Conservation (phyloP, 805 yeast species). For the Spencermartinsiella europaea region DNA sequence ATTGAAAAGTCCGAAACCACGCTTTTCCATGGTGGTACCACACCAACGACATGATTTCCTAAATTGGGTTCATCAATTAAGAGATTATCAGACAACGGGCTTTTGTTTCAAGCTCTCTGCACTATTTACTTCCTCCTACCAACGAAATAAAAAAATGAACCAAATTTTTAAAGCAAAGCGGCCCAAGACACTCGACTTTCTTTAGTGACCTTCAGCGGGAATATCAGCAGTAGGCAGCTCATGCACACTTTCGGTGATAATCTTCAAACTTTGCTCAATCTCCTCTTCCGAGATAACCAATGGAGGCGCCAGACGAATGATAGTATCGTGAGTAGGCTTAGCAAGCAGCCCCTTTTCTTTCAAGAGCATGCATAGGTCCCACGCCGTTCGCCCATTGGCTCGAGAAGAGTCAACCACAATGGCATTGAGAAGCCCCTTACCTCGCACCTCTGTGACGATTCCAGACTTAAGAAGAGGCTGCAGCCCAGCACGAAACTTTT, state of each 20-base stretch:
- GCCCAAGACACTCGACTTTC: too few relatives aligned
- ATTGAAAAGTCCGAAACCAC: too few relatives aligned
- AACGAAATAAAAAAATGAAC: too few relatives aligned
- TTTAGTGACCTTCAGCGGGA: not conserved
- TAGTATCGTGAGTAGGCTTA: constrained; percentile 94
- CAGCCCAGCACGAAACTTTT: constrained; percentile 49
- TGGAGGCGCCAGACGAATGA: constrained; percentile 95
- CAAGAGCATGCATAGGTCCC: constrained; percentile 92
- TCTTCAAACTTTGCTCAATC: constrained; percentile 70
- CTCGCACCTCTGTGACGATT: constrained; percentile 61
- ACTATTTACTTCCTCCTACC: too few relatives aligned
- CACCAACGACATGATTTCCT: too few relatives aligned
- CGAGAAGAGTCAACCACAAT: constrained; percentile 81
- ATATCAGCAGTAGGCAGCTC: constrained; percentile 32
- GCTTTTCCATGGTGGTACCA: too few relatives aligned
- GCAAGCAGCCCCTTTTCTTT: constrained; percentile 86
- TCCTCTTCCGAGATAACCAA: constrained; percentile 86
- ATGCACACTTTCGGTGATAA: constrained; percentile 57
- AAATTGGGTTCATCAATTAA: too few relatives aligned
- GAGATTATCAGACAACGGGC: too few relatives aligned
- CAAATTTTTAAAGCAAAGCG: too few relatives aligned
- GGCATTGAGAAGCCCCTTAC: constrained; percentile 83
- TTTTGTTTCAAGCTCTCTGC: too few relatives aligned
- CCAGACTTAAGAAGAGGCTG: constrained; percentile 38
- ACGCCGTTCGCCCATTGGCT: constrained; percentile 86